phyloP scores from a whole-genome alignment of 2,329 filamentous ascomycete genomes.

The Myotisia sp. region DNA sequence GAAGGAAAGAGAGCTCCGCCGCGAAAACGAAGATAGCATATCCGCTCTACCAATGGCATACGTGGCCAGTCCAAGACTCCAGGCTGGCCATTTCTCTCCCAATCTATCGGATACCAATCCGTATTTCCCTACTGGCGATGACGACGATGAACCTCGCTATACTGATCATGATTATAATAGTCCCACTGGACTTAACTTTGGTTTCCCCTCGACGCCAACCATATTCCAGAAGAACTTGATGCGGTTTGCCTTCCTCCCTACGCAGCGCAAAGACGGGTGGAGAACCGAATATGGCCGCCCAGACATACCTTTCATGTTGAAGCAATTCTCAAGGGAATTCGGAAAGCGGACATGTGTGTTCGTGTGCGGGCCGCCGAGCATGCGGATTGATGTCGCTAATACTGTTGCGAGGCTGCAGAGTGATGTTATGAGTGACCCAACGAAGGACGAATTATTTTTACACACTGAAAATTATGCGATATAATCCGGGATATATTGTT shows the following conservation, averaged over 20 bases:
- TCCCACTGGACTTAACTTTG: constrained; percentile 51
- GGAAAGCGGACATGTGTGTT: constrained; percentile 76
- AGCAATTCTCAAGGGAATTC: constrained; percentile 66
- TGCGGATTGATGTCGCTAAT: constrained; percentile 77
- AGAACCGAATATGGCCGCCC: constrained; percentile 84
- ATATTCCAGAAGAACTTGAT: constrained; percentile 81
- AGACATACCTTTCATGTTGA: constrained; percentile 73
- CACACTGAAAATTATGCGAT: constrained; percentile 93
- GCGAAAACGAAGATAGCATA: constrained; percentile 72
- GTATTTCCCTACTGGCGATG: constrained; percentile 12
- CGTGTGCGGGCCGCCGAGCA: constrained; percentile 75
- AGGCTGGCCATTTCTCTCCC: constrained; percentile 13
- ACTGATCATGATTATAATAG: constrained; percentile 11
- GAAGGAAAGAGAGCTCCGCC: constrained; percentile 63
- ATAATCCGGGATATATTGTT: constrained; percentile 31
- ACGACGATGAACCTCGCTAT: constrained; percentile 5
- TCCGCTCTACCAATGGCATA: constrained; percentile 56
- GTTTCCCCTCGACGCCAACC: constrained; percentile 70
- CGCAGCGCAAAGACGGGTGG: constrained; percentile 55
- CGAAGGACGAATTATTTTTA: constrained; percentile 77
- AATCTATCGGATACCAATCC: too few species aligned
- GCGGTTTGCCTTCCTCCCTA: constrained; percentile 68
- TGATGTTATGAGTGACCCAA: constrained; percentile 64
- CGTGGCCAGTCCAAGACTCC: constrained; percentile 13
- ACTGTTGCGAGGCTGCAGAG: constrained; percentile 71